phyloP scores from a whole-genome alignment of 108 stramenopile species.

The Cylindrotheca fusiformis region DNA sequence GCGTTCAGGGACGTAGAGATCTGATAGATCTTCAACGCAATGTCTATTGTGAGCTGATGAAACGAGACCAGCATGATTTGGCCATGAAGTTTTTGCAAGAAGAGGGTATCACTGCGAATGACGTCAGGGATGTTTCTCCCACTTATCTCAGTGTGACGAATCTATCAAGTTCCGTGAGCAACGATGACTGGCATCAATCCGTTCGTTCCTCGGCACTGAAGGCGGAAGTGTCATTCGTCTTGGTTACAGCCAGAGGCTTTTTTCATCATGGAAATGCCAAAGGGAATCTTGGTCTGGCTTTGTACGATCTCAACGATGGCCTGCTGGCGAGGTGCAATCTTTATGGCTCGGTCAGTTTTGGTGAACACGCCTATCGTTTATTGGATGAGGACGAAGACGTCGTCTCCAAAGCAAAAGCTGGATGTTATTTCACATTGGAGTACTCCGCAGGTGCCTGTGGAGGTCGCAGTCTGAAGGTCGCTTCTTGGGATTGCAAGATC shows the following conservation, averaged over 20 bases:
- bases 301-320: background rate
- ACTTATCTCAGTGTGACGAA: background rate
- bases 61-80: background rate
- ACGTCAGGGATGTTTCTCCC: background rate
- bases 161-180: background rate
- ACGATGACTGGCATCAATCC: background rate
- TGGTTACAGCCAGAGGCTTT: background rate
- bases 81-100: background rate
- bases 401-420: background rate
- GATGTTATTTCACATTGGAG: background rate
- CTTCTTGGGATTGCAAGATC: background rate
- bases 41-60: background rate
- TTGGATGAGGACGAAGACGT: background rate
- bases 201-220: background rate
- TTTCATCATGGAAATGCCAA: background rate
- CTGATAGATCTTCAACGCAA: background rate
- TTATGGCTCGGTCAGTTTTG: background rate
- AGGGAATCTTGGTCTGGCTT: background rate
- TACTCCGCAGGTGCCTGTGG: background rate
- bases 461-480: background rate
- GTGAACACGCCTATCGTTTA: background rate
- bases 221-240: background rate
- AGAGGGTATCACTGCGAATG: background rate
- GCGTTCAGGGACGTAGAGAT: background rate
- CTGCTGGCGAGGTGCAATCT: background rate